These are phyloP conservation scores for Uronychia setigera DNA, from an alignment of 73 alveolate species.

Conservation along the genomic window DNA sequence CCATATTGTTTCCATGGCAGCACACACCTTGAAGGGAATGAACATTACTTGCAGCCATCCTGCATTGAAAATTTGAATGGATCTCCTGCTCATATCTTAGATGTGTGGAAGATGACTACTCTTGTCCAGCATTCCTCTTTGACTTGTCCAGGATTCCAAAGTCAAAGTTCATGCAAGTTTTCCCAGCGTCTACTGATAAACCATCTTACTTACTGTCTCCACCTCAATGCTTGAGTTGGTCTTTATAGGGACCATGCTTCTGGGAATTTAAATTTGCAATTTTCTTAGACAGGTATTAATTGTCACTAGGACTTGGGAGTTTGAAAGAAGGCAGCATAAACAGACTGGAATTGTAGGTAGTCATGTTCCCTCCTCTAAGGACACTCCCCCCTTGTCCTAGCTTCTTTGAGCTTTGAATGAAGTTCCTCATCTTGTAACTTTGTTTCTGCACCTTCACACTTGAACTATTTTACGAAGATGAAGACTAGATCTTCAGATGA, in stretches of 20 bases:
- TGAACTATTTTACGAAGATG: too few species aligned
- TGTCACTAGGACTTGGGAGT: neutral
- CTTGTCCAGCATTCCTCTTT: too few species aligned
- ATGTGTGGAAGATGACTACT: too few species aligned
- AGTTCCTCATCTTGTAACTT: neutral
- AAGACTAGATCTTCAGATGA: too few species aligned
- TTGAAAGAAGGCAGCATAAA: neutral
- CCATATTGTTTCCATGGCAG: too few species aligned
- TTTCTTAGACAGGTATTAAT: neutral
- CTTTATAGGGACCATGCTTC: neutral
- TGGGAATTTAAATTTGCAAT: neutral
- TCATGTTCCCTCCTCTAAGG: too few species aligned
- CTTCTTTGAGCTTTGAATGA: neutral
- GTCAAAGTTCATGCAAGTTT: too few species aligned
- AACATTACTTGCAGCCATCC: too few species aligned
- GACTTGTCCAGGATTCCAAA: too few species aligned
- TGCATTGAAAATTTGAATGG: too few species aligned
- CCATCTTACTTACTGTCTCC: neutral
- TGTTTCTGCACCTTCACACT: neutral
- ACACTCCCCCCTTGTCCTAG: neutral
- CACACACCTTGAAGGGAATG: too few species aligned
- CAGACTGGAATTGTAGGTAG: neutral
- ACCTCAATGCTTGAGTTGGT: neutral
- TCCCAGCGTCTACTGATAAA: neutral
- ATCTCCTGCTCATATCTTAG: too few species aligned